A percentile compares a stretch with the other conserved stretches of the same genome.
phyloP scores from a whole-genome alignment of 768 basidiomycete genomes.

The Kockovaella imperatae region DNA sequence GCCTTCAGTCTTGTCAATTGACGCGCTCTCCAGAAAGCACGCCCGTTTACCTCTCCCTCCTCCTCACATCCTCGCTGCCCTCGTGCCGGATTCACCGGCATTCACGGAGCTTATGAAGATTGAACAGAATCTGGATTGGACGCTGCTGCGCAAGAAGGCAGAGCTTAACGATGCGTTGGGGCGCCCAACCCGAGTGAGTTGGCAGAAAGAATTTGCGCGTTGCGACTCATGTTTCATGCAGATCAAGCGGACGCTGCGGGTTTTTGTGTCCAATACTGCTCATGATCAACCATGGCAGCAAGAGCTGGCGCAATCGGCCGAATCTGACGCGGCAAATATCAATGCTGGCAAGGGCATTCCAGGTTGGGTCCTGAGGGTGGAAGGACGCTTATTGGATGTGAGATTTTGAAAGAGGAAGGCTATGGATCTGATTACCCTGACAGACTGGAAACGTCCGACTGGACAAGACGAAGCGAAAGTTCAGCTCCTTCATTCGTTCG shows the following conservation, averaged over 20 bases:
- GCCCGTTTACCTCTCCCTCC: slow-evolving; percentile 36
- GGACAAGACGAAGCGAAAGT: slow-evolving; percentile 54
- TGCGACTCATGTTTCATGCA: slow-evolving; percentile 36
- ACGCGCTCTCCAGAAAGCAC: slow-evolving; percentile 14
- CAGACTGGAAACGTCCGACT: slow-evolving; percentile 40
- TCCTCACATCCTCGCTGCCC: slow-evolving; percentile 58
- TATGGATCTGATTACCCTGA: not conserved
- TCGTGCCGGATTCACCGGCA: slow-evolving; percentile 75
- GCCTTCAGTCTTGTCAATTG: no score
- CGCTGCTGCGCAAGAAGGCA: slow-evolving; percentile 77
- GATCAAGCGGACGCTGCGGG: slow-evolving; percentile 72
- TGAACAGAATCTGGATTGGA: slow-evolving; percentile 92
- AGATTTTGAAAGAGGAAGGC: slow-evolving; percentile 10
- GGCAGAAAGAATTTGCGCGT: not conserved
- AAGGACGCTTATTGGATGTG: slow-evolving; percentile 66
- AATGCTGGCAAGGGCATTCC: slow-evolving; percentile 85
- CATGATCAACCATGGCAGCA: slow-evolving; percentile 81
- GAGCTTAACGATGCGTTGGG: slow-evolving; percentile 85
- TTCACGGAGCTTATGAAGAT: slow-evolving; percentile 78
- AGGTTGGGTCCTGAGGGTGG: slow-evolving; percentile 78
- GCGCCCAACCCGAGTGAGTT: slow-evolving; percentile 60
- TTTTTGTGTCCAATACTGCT: slow-evolving; percentile 81
- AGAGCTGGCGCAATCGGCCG: slow-evolving; percentile 8
- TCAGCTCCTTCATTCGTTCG: slow-evolving; percentile 74
- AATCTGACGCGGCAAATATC: slow-evolving; percentile 47